These are phyloP conservation scores for Xylaria sp. DNA, from an alignment of 2,329 filamentous ascomycete species.

Conservation along the genomic window DNA sequence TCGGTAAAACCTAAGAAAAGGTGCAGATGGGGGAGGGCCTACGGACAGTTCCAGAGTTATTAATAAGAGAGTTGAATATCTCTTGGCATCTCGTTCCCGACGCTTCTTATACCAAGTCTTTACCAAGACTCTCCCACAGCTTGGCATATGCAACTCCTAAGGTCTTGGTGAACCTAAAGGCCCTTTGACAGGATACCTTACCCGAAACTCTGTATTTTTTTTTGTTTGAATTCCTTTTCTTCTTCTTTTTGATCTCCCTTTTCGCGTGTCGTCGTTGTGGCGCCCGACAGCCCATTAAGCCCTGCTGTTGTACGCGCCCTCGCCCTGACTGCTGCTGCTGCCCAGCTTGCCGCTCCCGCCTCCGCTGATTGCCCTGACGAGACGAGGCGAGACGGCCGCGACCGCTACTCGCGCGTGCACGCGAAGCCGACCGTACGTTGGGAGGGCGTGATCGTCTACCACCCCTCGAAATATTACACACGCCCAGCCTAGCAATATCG, in stretches of 20 bases:
- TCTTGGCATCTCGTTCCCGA: slow-evolving; percentile 35
- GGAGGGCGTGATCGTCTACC: slow-evolving; percentile 7
- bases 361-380: slow-evolving; percentile 1
- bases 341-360: neutral
- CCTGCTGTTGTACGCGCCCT: too few relatives aligned
- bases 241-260: neutral
- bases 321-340: too few relatives aligned
- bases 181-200: slow-evolving; percentile 15
- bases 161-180: slow-evolving; percentile 28
- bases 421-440: slow-evolving; percentile 4
- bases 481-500: too few relatives aligned
- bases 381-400: slow-evolving; percentile 12
- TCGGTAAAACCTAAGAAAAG: neutral
- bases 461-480: slow-evolving; percentile 4
- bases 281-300: slow-evolving; percentile 7
- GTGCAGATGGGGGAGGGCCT: neutral
- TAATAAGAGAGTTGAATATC: slow-evolving; percentile 30
- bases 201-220: neutral
- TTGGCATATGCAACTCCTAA: slow-evolving; percentile 37
- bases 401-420: slow-evolving; percentile 2
- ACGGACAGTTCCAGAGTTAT: neutral
- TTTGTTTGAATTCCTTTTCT: neutral
- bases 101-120: slow-evolving; percentile 32
- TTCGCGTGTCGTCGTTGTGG: slow-evolving; percentile 6
- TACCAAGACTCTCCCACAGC: slow-evolving; percentile 34